Evolutionary conservation across 208 protist genomes (phyloP).

Genomic region (Strigomonas oncopelti): DNA sequence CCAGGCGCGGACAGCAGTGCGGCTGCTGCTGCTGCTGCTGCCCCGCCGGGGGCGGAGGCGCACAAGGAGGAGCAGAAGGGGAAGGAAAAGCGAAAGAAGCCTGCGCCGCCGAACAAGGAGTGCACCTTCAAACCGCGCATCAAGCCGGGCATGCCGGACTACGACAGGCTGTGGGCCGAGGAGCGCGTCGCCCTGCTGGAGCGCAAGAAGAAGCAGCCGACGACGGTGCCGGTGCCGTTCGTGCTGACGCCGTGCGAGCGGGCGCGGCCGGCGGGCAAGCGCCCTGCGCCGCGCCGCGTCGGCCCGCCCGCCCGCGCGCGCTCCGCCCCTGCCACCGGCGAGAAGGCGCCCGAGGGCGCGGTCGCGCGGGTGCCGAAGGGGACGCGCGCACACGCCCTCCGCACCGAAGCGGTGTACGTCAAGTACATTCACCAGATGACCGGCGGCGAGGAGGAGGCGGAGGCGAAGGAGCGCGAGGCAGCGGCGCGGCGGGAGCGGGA

Average conservation of each 20-base stretch:
- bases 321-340: neutral
- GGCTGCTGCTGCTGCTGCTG: neutral
- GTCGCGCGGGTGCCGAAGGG: constrained; percentile 34
- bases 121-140: constrained; percentile 78
- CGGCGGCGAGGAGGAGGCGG: constrained; percentile 17
- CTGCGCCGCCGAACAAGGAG: constrained; percentile 38
- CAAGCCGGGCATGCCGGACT: constrained; percentile 72
- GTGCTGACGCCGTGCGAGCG: constrained; percentile 36
- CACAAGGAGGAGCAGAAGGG: constrained; percentile 13
- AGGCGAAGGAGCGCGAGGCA: constrained; percentile 25
- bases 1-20: neutral
- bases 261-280: neutral
- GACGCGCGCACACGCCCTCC: constrained; percentile 75
- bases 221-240: constrained; percentile 52
- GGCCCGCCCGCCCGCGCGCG: neutral
- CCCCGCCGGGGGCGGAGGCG: neutral
- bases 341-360: neutral
- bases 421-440: constrained; percentile 42
- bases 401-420: constrained; percentile 64
- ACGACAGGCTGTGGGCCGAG: constrained; percentile 62
- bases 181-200: constrained; percentile 39
- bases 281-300: neutral
- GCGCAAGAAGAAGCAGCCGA: constrained; percentile 39
- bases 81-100: neutral
- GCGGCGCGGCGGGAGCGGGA: constrained; percentile 36